Evolutionary conservation across 2,329 filamentous ascomycete genomes (phyloP).

Genomic region (Paraphoma sp.): DNA sequence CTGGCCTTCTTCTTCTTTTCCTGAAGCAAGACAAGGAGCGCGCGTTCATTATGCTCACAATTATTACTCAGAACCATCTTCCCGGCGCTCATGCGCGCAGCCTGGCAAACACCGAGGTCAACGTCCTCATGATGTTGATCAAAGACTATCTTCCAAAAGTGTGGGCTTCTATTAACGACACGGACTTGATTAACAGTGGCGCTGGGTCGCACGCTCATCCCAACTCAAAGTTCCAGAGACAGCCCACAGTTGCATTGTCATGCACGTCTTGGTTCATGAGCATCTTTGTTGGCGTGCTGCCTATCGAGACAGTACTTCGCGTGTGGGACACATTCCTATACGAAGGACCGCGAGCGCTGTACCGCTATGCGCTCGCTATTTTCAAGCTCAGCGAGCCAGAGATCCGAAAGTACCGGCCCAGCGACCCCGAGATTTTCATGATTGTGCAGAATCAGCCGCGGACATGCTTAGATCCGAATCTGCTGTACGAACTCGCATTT

Average conservation of each 20-base stretch:
- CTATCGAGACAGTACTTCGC: slow-evolving; percentile 87
- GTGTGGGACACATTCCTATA: slow-evolving; percentile 98
- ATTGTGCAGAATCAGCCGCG: slow-evolving; percentile 88
- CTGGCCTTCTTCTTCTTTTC: slow-evolving; percentile 87
- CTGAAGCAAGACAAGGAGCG: slow-evolving; percentile 84
- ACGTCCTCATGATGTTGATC: slow-evolving; percentile 87
- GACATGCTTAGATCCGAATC: slow-evolving; percentile 80
- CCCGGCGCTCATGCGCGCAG: slow-evolving; percentile 91
- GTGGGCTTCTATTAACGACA: slow-evolving; percentile 87
- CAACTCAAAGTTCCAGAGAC: slow-evolving; percentile 53
- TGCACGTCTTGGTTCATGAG: slow-evolving; percentile 99
- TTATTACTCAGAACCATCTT: slow-evolving; percentile 86
- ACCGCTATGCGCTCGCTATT: slow-evolving; percentile 86
- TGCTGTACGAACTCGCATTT: slow-evolving; percentile 82
- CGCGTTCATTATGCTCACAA: slow-evolving; percentile 89
- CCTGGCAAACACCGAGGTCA: slow-evolving; percentile 91
- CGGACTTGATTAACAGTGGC: slow-evolving; percentile 58
- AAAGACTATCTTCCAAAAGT: slow-evolving; percentile 82
- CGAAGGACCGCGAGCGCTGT: slow-evolving; percentile 91
- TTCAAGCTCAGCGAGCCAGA: slow-evolving; percentile 87
- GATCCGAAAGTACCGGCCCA: slow-evolving; percentile 73
- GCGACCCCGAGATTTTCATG: slow-evolving; percentile 96
- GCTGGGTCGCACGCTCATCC: slow-evolving; percentile 42
- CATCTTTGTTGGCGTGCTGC: slow-evolving; percentile 89
- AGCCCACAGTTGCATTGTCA: slow-evolving; percentile 90